Evolutionary conservation across 768 basidiomycete species (phyloP).

Genomic region (Mrakia frigida): DNA sequence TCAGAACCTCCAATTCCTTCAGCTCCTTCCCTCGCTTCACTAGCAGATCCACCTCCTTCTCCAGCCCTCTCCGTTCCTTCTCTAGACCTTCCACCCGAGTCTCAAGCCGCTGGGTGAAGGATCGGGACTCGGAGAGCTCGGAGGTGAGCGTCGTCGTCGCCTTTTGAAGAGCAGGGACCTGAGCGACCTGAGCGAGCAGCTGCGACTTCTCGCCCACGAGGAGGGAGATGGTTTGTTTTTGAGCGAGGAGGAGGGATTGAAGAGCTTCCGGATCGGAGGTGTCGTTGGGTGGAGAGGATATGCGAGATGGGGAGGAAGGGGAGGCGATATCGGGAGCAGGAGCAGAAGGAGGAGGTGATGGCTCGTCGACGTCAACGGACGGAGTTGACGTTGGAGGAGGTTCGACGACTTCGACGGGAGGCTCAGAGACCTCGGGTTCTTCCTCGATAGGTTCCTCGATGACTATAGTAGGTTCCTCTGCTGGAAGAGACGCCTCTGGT

Average conservation of each 20-base stretch:
- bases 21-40: conserved; percentile 16
- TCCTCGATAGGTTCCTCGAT: background rate
- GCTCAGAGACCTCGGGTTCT: background rate
- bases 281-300: background rate
- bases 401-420: background rate
- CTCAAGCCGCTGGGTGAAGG: conserved; percentile 16
- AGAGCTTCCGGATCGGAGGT: background rate
- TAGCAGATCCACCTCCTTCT: conserved; percentile 20
- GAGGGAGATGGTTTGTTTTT: conserved; percentile 65
- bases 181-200: conserved; percentile 53
- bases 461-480: background rate
- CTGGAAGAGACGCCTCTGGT: background rate
- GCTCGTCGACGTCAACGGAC: conserved; percentile 1
- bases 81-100: conserved; percentile 20
- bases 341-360: too few species aligned
- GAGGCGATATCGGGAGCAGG: background rate
- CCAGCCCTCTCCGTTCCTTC: conserved; percentile 25
- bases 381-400: background rate
- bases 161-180: conserved; percentile 48
- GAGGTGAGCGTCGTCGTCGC: background rate
- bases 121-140: conserved; percentile 23
- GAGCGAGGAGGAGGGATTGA: background rate
- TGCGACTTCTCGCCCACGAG: conserved; percentile 68
- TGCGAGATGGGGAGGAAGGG: background rate
- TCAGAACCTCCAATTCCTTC: conserved; percentile 20